Evolutionary conservation across 1,284 basidiomycete genomes (phyloP).

Genomic region (Albatrellus sp.): DNA sequence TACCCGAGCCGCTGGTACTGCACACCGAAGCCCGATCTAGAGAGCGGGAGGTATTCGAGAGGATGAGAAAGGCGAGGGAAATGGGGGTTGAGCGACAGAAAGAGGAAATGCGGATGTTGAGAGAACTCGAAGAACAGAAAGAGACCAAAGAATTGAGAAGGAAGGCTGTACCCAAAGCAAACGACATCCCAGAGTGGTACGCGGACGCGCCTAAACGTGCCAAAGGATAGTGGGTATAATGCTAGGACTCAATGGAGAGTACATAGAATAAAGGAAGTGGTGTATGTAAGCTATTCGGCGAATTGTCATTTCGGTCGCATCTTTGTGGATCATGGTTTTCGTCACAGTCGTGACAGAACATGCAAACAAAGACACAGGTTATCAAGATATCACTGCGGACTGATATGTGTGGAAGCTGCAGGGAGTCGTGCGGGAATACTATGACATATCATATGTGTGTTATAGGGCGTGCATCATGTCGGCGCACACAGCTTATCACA

Average conservation of each 20-base stretch:
- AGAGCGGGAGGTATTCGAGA: conserved; percentile 54
- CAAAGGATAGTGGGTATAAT: conserved; percentile 8
- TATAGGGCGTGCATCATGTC: too few species aligned
- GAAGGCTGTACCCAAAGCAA: conserved; percentile 51
- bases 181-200: conserved; percentile 68
- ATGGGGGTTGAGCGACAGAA: conserved; percentile 30
- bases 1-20: conserved; percentile 34
- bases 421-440: too few species aligned
- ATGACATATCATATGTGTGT: too few species aligned
- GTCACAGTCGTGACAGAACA: too few species aligned
- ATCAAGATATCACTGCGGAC: too few species aligned
- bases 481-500: too few species aligned
- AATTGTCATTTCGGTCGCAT: too few species aligned
- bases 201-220: conserved; percentile 37
- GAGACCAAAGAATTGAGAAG: conserved; percentile 45
- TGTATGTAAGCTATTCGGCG: neutral
- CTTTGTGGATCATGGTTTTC: too few species aligned
- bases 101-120: conserved; percentile 28
- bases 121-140: conserved; percentile 41
- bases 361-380: too few species aligned
- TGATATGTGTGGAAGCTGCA: too few species aligned
- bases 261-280: neutral
- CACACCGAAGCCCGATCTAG: conserved; percentile 40
- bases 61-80: conserved; percentile 40
- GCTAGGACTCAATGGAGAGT: neutral